Evolutionary conservation across 257 asterid genomes (phyloP).

Genomic region (Prunella vulgaris): DNA sequence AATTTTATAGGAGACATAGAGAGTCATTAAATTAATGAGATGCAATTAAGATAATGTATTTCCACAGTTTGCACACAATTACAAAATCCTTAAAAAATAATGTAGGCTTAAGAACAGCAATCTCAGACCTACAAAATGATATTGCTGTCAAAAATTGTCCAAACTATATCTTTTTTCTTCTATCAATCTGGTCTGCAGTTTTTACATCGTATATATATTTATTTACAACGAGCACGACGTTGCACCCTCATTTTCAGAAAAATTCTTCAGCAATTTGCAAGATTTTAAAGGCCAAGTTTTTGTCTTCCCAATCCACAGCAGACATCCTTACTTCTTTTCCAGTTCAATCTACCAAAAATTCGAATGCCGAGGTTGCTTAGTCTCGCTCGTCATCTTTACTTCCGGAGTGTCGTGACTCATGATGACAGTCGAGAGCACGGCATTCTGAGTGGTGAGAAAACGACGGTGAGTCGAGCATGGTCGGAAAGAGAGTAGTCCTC

Average conservation of each 20-base stretch:
- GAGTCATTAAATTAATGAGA: too few relatives aligned
- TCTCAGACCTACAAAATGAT: constrained; percentile 35
- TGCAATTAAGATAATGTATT: background rate
- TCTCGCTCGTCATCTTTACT: background rate
- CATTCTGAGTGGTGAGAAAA: constrained; percentile 84
- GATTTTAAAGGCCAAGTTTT: background rate
- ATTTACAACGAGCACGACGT: constrained; percentile 4
- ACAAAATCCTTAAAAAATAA: background rate
- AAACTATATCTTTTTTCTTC: background rate
- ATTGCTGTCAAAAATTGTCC: constrained; percentile 12
- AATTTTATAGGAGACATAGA: too few relatives aligned
- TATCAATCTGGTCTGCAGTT: background rate
- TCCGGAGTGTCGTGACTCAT: constrained; percentile 10
- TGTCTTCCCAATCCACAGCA: background rate
- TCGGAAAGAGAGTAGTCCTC: constrained; percentile 93
- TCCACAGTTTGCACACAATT: background rate
- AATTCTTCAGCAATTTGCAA: background rate
- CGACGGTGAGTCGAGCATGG: constrained; percentile 93
- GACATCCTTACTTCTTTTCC: background rate
- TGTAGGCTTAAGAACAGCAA: background rate
- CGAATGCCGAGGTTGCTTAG: background rate
- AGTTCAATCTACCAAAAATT: background rate
- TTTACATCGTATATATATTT: background rate
- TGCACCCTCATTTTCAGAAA: background rate
- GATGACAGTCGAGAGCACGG: constrained; percentile 59